These are phyloP conservation scores for Trichoderma sp. DNA, from an alignment of 2,329 filamentous ascomycete species.

Conservation along the genomic window DNA sequence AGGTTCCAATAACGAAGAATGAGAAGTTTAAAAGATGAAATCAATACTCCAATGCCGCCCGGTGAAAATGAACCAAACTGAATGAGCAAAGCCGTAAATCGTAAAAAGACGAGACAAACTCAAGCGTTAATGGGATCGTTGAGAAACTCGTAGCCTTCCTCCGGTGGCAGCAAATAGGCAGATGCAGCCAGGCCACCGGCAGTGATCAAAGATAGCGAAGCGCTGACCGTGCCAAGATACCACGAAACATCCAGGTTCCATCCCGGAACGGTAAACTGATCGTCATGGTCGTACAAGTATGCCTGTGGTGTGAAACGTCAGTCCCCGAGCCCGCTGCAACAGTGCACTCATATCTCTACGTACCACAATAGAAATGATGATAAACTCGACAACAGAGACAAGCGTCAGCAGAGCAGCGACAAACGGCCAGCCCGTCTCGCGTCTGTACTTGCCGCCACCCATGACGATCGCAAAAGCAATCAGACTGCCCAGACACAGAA, in stretches of 20 bases:
- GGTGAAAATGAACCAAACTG: not conserved
- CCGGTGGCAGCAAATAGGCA: slow-evolving; percentile 68
- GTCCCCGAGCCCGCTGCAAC: not conserved
- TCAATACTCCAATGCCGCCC: not conserved
- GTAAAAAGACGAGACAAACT: not conserved
- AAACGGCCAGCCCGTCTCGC: slow-evolving; percentile 80
- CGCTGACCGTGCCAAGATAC: slow-evolving; percentile 63
- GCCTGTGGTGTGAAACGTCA: slow-evolving; percentile 56
- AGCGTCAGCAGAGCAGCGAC: slow-evolving; percentile 63
- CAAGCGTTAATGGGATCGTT: slow-evolving; percentile 51
- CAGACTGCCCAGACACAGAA: slow-evolving; percentile 78
- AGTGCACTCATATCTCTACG: slow-evolving; percentile 34
- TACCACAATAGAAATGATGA: slow-evolving; percentile 81
- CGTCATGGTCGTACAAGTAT: slow-evolving; percentile 78
- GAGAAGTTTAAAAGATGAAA: not conserved
- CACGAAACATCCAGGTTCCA: slow-evolving; percentile 80
- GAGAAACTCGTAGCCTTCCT: slow-evolving; percentile 80
- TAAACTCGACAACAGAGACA: slow-evolving; percentile 67
- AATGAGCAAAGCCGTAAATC: not conserved
- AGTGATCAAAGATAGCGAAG: slow-evolving; percentile 49
- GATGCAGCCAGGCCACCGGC: slow-evolving; percentile 62
- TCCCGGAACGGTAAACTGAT: slow-evolving; percentile 74
- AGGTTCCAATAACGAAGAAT: not conserved
- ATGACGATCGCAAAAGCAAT: slow-evolving; percentile 77
- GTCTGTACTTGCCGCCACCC: slow-evolving; percentile 72